A percentile compares a stretch with the other conserved stretches of the same genome.
Conservation (phyloP, 768 basidiomycete species). For the Tulasnella sp. region DNA sequence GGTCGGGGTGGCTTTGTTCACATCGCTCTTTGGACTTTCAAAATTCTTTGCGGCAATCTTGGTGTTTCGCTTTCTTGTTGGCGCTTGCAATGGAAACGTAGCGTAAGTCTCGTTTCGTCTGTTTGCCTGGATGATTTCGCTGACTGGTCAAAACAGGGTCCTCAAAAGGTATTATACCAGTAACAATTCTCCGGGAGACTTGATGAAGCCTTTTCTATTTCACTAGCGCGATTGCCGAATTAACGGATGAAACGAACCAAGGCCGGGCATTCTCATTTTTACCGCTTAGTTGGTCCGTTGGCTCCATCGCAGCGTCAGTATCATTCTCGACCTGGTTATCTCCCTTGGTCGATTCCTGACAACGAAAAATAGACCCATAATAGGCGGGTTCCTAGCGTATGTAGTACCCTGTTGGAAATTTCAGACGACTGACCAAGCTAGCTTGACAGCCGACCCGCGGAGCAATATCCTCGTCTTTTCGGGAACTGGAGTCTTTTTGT, state of each 20-base stretch:
- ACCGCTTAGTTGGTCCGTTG: slow-evolving; percentile 19
- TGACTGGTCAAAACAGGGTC: slow-evolving; percentile 10
- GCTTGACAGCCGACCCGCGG: neutral
- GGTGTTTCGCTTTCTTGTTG: slow-evolving; percentile 20
- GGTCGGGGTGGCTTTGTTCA: slow-evolving; percentile 27
- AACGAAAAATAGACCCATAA: slow-evolving; percentile 18
- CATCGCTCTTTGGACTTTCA: slow-evolving; percentile 20
- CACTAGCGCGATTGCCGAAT: slow-evolving; percentile 16
- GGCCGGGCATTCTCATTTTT: slow-evolving; percentile 24
- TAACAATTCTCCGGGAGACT: neutral
- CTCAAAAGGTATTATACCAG: slow-evolving; percentile 19
- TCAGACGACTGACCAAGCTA: neutral
- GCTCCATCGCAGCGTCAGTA: slow-evolving; percentile 22
- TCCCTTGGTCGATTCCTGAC: neutral
- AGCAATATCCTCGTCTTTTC: slow-evolving; percentile 3
- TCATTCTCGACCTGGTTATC: neutral
- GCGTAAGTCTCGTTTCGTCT: slow-evolving; percentile 17
- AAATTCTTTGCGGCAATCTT: slow-evolving; percentile 16
- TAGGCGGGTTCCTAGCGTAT: slow-evolving; percentile 23
- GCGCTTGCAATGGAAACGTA: slow-evolving; percentile 20
- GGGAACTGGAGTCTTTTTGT: slow-evolving; percentile 4
- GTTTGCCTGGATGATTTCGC: neutral
- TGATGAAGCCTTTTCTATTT: neutral
- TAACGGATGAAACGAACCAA: slow-evolving; percentile 25
- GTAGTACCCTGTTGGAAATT: neutral